Percentiles rank a stretch among this genome's conserved stretches.
Conservation (phyloP, 768 basidiomycete species). For the Tulasnella sp. region DNA sequence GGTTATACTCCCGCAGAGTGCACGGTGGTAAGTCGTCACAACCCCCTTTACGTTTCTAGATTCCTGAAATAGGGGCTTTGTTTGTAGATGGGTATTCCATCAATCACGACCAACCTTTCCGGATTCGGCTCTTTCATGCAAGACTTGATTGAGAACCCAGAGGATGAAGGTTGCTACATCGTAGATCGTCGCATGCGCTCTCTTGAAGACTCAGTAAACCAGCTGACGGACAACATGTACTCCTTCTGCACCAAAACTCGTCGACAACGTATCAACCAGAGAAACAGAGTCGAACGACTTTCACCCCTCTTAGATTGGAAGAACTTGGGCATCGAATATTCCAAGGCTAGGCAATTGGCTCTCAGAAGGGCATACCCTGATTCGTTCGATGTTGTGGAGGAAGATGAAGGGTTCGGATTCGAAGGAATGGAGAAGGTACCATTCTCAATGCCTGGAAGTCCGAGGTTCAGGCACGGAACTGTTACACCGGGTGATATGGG, state of each 20-base stretch:
- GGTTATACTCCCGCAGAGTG: constrained; percentile 97
- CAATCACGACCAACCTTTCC: constrained; percentile 92
- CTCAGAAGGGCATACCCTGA: constrained; percentile 91
- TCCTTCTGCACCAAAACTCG: constrained; percentile 68
- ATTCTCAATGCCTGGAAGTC: constrained; percentile 75
- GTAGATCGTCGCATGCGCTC: constrained; percentile 83
- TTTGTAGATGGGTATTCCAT: constrained; percentile 87
- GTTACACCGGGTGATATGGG: constrained; percentile 92
- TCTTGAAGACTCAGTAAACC: constrained; percentile 70
- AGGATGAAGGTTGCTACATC: constrained; percentile 95
- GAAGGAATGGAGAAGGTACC: constrained; percentile 32
- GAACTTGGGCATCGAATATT: constrained; percentile 91
- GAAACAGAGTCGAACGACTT: constrained; percentile 91
- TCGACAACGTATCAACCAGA: constrained; percentile 96
- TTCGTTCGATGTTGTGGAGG: constrained; percentile 56
- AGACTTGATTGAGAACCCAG: constrained; percentile 86
- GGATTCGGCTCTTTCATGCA: constrained; percentile 99
- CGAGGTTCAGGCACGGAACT: constrained; percentile 60
- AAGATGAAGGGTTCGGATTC: constrained; percentile 38
- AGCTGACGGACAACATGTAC: constrained; percentile 60
- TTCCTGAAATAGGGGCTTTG: background rate
- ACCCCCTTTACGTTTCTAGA: background rate
- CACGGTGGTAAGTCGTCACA: constrained; percentile 59
- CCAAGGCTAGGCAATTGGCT: constrained; percentile 85
- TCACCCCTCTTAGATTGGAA: constrained; percentile 96